Evolutionary conservation across 495 filamentous ascomycete genomes (phyloP).

Genomic region (Chaetomium tenue): DNA sequence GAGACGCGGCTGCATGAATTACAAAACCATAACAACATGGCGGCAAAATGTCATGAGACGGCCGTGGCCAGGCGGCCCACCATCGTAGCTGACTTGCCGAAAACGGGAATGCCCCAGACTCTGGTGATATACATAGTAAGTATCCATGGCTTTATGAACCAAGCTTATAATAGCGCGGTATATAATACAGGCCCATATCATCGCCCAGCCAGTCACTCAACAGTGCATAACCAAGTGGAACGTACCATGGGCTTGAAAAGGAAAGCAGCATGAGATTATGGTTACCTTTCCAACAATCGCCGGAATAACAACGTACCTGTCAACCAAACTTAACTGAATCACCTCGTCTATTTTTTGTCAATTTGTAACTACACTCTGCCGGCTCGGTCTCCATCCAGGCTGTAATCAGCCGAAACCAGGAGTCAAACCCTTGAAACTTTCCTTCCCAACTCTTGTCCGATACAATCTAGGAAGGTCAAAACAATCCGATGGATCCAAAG

Average conservation of each 20-base stretch:
- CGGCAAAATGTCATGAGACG: slow-evolving; percentile 21
- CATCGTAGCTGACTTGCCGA: not conserved
- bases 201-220: not conserved
- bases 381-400: not conserved
- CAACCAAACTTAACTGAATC: not conserved
- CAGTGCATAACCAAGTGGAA: not conserved
- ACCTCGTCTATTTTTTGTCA: not conserved
- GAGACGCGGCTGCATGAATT: slow-evolving; percentile 16
- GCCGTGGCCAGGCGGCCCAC: not conserved
- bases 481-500: no score
- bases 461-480: not conserved
- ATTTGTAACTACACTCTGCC: not conserved
- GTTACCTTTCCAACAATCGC: not conserved
- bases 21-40: not conserved
- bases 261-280: not conserved
- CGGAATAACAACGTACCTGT: not conserved
- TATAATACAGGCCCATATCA: not conserved
- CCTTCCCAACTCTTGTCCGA: not conserved
- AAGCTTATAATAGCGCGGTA: not conserved
- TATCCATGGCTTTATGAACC: not conserved
- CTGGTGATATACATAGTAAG: not conserved
- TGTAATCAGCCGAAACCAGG: slow-evolving; percentile 8
- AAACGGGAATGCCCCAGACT: not conserved
- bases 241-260: not conserved
- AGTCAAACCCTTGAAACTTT: slow-evolving; percentile 13